Conservation (phyloP, 805 yeast genomes). For the Jamesozyma lodderae region DNA sequence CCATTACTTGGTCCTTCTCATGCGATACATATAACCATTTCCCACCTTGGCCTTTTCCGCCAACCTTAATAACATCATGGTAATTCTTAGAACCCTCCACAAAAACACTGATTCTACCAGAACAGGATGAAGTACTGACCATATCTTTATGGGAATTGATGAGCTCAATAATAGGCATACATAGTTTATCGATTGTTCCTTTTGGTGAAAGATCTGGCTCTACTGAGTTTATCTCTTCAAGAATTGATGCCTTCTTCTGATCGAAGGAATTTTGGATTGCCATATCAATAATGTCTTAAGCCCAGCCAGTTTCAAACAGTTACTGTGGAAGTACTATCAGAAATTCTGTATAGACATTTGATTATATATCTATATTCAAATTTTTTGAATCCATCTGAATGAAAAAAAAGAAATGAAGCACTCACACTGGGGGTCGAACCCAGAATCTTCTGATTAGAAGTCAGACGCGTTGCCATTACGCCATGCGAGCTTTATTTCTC, state of each 20-base stretch:
- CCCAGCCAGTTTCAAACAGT: too few relatives aligned
- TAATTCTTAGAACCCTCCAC: constrained; percentile 56
- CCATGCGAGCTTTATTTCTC: constrained; percentile 37
- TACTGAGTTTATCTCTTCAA: constrained; percentile 40
- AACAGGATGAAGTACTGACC: constrained; percentile 85
- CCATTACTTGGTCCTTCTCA: constrained; percentile 37
- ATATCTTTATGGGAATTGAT: constrained; percentile 55
- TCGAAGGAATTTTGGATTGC: constrained; percentile 44
- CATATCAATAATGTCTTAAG: neutral
- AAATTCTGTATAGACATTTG: too few relatives aligned
- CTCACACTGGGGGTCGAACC: constrained; percentile 38
- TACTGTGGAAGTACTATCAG: too few relatives aligned
- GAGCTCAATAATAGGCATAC: constrained; percentile 61
- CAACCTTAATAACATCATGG: constrained; percentile 36
- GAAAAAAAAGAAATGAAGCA: neutral
- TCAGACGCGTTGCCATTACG: constrained; percentile 50
- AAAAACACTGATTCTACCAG: constrained; percentile 79
- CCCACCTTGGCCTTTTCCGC: constrained; percentile 83
- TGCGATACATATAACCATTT: constrained; percentile 78
- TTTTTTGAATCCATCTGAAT: neutral
- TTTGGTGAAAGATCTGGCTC: constrained; percentile 73
- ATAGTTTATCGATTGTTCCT: constrained; percentile 69
- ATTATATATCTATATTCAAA: too few relatives aligned
- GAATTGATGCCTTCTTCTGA: constrained; percentile 51
- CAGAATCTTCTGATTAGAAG: constrained; percentile 48